phyloP scores from a whole-genome alignment of 768 basidiomycete genomes.

The Trametes maxima region DNA sequence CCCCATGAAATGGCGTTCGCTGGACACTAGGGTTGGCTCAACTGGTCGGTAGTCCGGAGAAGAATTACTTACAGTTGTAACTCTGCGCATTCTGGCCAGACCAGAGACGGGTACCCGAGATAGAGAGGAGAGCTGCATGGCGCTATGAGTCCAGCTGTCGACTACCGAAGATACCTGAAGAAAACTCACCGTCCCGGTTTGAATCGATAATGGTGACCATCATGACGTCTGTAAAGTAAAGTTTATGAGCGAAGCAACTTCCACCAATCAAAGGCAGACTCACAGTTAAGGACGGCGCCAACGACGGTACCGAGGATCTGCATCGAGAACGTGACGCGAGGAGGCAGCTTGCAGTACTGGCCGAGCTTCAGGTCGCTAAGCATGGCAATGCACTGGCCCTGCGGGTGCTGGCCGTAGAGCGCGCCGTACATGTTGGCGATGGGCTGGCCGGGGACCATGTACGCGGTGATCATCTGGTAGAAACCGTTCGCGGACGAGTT shows the following conservation, averaged over 20 bases:
- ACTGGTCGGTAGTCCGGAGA: too few species aligned
- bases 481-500: conserved; percentile 34
- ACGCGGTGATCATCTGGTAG: conserved; percentile 33
- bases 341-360: conserved; percentile 61
- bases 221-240: conserved; percentile 28
- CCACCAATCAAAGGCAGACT: neutral
- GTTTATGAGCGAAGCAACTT: neutral
- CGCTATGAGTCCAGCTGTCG: neutral
- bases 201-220: conserved; percentile 34
- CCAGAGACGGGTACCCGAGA: conserved; percentile 55
- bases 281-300: conserved; percentile 50
- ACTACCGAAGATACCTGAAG: neutral
- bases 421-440: conserved; percentile 44
- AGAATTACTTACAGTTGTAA: conserved; percentile 45
- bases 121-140: conserved; percentile 45
- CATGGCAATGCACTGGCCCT: conserved; percentile 49
- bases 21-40: neutral
- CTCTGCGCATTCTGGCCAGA: conserved; percentile 52
- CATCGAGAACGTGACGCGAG: conserved; percentile 55
- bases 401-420: conserved; percentile 41
- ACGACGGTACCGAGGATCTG: conserved; percentile 51
- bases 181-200: conserved; percentile 27
- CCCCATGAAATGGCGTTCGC: conserved; percentile 57
- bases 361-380: conserved; percentile 64
- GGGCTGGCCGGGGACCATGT: conserved; percentile 34